These are phyloP conservation scores for Phytopythium cucurbitacearum DNA, from an alignment of 352 stramenopile genomes.

Conservation along the genomic window DNA sequence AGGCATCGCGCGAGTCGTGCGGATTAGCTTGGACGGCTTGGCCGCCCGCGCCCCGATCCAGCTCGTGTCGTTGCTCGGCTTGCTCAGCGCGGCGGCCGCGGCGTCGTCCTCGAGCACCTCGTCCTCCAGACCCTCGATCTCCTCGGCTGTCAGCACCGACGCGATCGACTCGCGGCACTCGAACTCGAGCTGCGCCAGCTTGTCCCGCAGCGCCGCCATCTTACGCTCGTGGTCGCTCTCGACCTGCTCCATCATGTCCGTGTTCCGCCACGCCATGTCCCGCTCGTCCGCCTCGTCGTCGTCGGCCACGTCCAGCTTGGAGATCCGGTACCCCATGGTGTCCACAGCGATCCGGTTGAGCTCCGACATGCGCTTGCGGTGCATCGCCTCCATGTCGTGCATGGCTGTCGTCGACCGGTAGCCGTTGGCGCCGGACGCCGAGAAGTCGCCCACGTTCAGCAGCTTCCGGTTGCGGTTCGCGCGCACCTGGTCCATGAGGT, in stretches of 20 bases:
- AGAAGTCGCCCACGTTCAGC: slow-evolving; percentile 2
- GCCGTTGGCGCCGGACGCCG: slow-evolving; percentile 2
- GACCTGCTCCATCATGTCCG: slow-evolving; percentile 40
- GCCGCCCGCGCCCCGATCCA: slow-evolving; percentile 9
- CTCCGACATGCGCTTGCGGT: slow-evolving; percentile 52
- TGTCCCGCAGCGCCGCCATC: slow-evolving; percentile 36
- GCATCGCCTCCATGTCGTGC: slow-evolving; percentile 37
- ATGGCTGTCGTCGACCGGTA: slow-evolving; percentile 29
- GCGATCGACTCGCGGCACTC: slow-evolving; percentile 56
- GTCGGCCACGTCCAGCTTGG: slow-evolving; percentile 22
- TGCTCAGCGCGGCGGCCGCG: not conserved
- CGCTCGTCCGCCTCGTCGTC: slow-evolving; percentile 11
- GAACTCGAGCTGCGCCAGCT: slow-evolving; percentile 42
- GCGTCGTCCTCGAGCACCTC: slow-evolving; percentile 13
- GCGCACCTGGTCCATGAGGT: slow-evolving; percentile 43
- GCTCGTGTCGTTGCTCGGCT: slow-evolving; percentile 18
- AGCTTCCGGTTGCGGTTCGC: slow-evolving; percentile 21
- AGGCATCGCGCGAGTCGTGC: slow-evolving; percentile 12
- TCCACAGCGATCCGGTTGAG: slow-evolving; percentile 46
- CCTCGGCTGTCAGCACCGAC: slow-evolving; percentile 39
- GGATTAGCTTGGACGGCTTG: slow-evolving; percentile 17
- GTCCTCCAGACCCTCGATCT: slow-evolving; percentile 23
- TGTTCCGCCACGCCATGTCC: slow-evolving; percentile 33
- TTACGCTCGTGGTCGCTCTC: slow-evolving; percentile 36
- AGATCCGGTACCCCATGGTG: slow-evolving; percentile 39